Conservation (phyloP, 495 filamentous ascomycete species). For the Sphaerosporella brunnea region DNA sequence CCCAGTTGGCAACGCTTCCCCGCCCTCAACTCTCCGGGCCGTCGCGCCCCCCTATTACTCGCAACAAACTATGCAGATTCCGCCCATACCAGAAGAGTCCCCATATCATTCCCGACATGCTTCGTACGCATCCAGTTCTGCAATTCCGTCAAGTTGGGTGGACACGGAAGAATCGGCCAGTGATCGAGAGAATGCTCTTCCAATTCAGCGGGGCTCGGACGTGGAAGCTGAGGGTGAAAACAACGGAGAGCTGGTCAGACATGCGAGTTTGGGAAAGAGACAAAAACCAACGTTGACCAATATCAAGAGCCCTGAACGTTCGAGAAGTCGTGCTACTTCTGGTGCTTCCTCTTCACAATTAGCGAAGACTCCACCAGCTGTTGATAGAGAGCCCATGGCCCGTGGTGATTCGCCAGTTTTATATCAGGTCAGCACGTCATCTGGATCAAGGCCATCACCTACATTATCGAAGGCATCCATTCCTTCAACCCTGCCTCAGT, state of each 20-base stretch:
- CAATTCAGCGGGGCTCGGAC: constrained; percentile 27
- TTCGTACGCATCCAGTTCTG: constrained; percentile 67
- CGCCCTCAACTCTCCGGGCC: constrained; percentile 50
- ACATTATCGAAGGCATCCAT: neutral
- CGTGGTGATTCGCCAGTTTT: too few species aligned
- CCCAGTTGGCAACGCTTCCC: constrained; percentile 31
- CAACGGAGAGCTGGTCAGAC: constrained; percentile 49
- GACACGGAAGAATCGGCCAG: constrained; percentile 16
- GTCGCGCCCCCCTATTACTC: constrained; percentile 53
- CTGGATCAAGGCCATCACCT: constrained; percentile 4
- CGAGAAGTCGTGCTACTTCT: constrained; percentile 6
- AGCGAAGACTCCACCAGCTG: constrained; percentile 6
- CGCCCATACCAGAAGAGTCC: constrained; percentile 75
- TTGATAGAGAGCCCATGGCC: too few species aligned
- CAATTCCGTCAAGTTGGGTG: constrained; percentile 60
- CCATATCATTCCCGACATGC: constrained; percentile 34
- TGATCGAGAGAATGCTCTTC: constrained; percentile 25
- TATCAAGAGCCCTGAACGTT: constrained; percentile 9
- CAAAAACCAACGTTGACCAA: constrained; percentile 23
- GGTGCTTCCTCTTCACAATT: constrained; percentile 8
- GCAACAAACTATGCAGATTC: constrained; percentile 54
- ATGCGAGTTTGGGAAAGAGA: constrained; percentile 31
- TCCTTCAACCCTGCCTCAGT: constrained; percentile 7
- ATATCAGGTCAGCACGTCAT: neutral
- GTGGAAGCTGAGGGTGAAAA: constrained; percentile 30